Base-by-base conservation (phyloP, 805 yeast species). In the Wickerhamomyces pijperi region DNA sequence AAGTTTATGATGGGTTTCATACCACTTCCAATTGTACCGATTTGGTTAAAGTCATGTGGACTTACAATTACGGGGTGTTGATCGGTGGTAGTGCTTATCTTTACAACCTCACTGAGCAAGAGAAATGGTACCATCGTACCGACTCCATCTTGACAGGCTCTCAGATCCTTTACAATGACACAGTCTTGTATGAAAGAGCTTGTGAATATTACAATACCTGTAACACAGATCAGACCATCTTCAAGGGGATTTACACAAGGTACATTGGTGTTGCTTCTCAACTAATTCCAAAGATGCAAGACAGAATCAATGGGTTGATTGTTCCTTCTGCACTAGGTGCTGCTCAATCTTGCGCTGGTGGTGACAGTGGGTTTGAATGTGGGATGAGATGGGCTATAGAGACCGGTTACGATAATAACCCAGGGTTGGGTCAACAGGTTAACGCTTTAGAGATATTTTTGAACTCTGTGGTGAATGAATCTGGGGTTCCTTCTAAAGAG, bases 401-500 rank as follows among this genome's bases (percentile, higher is more conserved):
- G 16, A 64, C 66, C 3, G 75, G 75, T 16, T 84, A 81, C 78
- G 97, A 90, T 58, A 78, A 74, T 2, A 53, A 59, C 36, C 81
- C 71, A 48, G 96, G 97, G 5, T 67, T 90, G 28, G 96, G 96
- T 40, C 95, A 90, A 63, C 95, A 90, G 62, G 76, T 84, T 70
- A 65, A 78, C 31, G 95, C 97, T 0, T 61, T 87, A 42, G 97
- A 88, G 51, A 60, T 63, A 3, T 60, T 76, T 51, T 63, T 65
- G 15, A 69, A 63, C 41, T 51, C 73, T 37, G 45, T 74, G 42
- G 65, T 66, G 15, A 36, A 23, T 18, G 18, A 32, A 4, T 8
- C n/a, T 13, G 7, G n/a, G 7, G 29, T 13, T 25, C 29, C 29
- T 25, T 25, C 14, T 8, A 13, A 25, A 12, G 29, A 13, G 6